Conservation (phyloP, 306 rosid genomes). For the Quillaja saponaria region DNA sequence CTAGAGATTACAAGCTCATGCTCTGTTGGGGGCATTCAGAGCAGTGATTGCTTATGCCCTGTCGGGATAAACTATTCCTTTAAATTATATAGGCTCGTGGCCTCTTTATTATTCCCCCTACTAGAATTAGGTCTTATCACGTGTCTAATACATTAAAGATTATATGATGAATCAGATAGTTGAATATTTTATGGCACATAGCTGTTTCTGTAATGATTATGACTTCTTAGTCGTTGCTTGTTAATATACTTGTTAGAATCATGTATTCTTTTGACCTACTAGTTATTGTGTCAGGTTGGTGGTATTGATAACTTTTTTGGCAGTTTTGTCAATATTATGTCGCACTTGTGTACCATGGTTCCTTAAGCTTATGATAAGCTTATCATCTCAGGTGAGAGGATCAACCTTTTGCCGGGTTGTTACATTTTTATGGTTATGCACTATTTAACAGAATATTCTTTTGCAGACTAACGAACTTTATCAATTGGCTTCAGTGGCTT, state of each 20-base stretch:
- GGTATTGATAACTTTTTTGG: slow-evolving; percentile 67
- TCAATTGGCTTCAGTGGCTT: slow-evolving; percentile 93
- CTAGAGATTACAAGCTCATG: not conserved
- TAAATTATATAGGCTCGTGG: no score
- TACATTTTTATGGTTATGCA: slow-evolving; percentile 20
- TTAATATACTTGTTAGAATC: slow-evolving; percentile 18
- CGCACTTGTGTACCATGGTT: slow-evolving; percentile 90
- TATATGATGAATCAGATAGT: slow-evolving; percentile 4
- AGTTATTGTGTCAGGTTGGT: slow-evolving; percentile 63
- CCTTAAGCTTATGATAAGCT: slow-evolving; percentile 93
- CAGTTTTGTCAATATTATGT: slow-evolving; percentile 65
- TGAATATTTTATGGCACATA: slow-evolving; percentile 19
- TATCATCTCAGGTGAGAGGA: slow-evolving; percentile 77
- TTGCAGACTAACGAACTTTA: slow-evolving; percentile 95
- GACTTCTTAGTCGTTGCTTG: slow-evolving; percentile 20
- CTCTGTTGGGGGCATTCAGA: not conserved
- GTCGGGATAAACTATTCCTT: no score
- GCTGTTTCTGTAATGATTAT: slow-evolving; percentile 18
- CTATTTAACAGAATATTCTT: slow-evolving; percentile 27
- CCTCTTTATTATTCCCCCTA: no score
- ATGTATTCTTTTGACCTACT: slow-evolving; percentile 28
- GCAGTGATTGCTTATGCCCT: no score
- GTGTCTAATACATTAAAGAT: not conserved
- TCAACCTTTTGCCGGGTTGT: slow-evolving; percentile 28
- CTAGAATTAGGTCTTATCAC: not conserved